Percentiles rank a stretch among this genome's conserved stretches.
phyloP scores from a whole-genome alignment of 2,329 filamentous ascomycete genomes.

The Fusarium staphyleae region DNA sequence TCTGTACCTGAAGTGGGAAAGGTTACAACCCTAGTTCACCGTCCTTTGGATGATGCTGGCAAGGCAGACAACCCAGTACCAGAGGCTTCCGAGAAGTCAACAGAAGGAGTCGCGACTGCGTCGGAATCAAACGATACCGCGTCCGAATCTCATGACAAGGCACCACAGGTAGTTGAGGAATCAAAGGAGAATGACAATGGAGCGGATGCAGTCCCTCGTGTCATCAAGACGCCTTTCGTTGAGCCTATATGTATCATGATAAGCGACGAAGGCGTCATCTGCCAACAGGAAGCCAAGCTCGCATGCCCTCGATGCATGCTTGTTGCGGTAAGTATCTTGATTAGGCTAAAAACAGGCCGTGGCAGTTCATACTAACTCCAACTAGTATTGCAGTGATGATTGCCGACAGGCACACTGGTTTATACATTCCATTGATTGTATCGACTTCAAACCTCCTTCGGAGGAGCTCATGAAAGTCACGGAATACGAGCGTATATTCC shows the following conservation, averaged over 20 bases:
- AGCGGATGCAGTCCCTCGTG: not conserved
- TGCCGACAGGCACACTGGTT: conserved; percentile 25
- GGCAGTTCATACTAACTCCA: conserved; percentile 4
- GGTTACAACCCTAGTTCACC: too few relatives aligned
- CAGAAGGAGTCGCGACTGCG: not conserved
- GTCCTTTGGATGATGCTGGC: too few relatives aligned
- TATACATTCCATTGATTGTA: conserved; percentile 16
- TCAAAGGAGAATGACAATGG: not conserved
- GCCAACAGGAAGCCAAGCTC: conserved; percentile 7
- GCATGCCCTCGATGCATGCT: conserved; percentile 31
- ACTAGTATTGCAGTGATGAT: conserved; percentile 36
- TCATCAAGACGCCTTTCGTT: not conserved
- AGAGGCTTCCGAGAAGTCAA: not conserved
- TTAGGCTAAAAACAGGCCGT: not conserved
- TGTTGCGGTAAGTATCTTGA: conserved; percentile 24
- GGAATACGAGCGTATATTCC: too few relatives aligned
- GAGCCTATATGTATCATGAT: conserved; percentile 16
- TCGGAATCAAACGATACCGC: not conserved
- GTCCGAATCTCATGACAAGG: not conserved
- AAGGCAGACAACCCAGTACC: not conserved
- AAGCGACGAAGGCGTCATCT: not conserved
- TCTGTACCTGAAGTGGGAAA: too few relatives aligned
- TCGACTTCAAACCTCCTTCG: not conserved
- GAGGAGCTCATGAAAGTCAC: too few relatives aligned
- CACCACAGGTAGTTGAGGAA: not conserved